Conservation (phyloP, 805 yeast species). For the Yarrowia bubula region DNA sequence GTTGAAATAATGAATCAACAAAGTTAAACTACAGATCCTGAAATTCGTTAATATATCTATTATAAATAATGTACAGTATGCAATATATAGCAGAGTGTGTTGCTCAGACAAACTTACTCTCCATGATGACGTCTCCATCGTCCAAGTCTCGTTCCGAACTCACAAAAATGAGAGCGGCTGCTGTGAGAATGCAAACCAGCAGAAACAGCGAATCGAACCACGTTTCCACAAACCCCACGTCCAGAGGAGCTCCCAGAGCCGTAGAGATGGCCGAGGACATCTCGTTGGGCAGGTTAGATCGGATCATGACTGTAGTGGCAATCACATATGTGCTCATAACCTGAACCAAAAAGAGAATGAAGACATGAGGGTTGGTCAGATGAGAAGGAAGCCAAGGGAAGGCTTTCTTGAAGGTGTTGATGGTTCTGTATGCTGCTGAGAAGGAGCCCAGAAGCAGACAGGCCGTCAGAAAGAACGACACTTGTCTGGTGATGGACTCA, state of each 20-base stretch:
- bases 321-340: constrained; percentile 43
- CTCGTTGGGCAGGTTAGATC: constrained; percentile 42
- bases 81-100: background rate
- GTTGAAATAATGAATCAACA: background rate
- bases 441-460: constrained; percentile 41
- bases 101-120: constrained; percentile 13
- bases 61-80: constrained; percentile 19
- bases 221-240: constrained; percentile 41
- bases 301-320: constrained; percentile 43
- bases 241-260: constrained; percentile 44
- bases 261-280: constrained; percentile 44
- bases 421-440: constrained; percentile 41
- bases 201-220: constrained; percentile 43
- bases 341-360: constrained; percentile 40
- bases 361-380: constrained; percentile 26
- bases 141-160: constrained; percentile 30
- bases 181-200: constrained; percentile 34
- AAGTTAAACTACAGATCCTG: background rate
- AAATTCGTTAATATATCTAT: background rate
- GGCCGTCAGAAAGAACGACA: constrained; percentile 44
- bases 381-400: constrained; percentile 32
- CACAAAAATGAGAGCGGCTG: constrained; percentile 24
- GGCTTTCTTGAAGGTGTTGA: constrained; percentile 37
- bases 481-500: constrained; percentile 42
- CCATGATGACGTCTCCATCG: constrained; percentile 20